Evolutionary conservation across 176 grass and related monocot species (phyloP), one percentile per base, ranked within the genome.

Genomic region (Triticum urartu): DNA sequence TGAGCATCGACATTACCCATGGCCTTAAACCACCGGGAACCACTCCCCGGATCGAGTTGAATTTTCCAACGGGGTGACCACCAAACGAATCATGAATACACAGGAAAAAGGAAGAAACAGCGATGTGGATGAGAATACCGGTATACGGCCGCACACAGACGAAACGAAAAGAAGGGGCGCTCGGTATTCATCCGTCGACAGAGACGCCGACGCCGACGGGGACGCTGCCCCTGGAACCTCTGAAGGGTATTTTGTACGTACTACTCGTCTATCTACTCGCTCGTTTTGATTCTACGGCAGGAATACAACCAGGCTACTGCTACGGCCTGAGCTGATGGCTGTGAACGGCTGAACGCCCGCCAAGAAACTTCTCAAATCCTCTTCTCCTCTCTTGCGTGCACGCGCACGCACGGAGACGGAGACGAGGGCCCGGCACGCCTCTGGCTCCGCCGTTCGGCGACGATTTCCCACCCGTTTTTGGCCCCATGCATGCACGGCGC

Each of bases 231-330:
- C 64, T 59, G 0, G 15, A 54, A 24, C 10, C 52, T 42, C 20
- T 59, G 84, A 79, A 66, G 76, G 66, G 71, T 60, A 81, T 36
- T 48, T 56, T 73, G 65, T 33, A n/a, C 33, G 65, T 33, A n/a
- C 33, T 9, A 25, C 68, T 61, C 45, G 25, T 30, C 28, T 30
- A 7, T 56, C 38, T 54, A 54, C 15, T 18, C 18, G 15, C 14
- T 30, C 28, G 28, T 30, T 54, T 2, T 59, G 79, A n/a, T 66
- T 58, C 74, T 78, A 66, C 22, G 25, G 34, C 80, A 74, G 87
- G 33, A 71, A 67, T 74, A 83, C 84, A 83, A 83, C 12, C 54
- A 13, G 65, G 79, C 40, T 71, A 72, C 52, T 59, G 48, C 84
- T 83, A 43, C 18, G 58, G 47, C 80, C 84, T 56, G 17, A n/a